phyloP scores from a whole-genome alignment of 352 stramenopile genomes.

The Pythium sukuiense region DNA sequence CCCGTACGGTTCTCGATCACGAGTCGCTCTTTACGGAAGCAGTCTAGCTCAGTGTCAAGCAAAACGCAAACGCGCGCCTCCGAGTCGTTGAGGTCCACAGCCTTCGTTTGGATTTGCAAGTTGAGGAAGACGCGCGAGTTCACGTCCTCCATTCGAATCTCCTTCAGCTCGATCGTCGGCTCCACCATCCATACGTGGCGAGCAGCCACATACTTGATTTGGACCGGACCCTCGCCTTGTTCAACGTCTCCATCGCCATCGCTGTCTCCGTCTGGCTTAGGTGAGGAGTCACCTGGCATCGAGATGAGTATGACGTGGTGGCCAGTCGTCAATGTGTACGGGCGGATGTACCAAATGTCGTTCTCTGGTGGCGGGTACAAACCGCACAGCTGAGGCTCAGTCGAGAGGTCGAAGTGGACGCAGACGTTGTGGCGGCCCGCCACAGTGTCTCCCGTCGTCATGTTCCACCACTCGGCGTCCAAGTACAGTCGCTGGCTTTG shows the following conservation, averaged over 20 bases:
- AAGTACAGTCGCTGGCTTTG: constrained; percentile 44
- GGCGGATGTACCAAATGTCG: constrained; percentile 35
- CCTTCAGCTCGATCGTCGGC: constrained; percentile 34
- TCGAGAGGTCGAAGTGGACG: constrained; percentile 33
- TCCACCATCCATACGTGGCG: constrained; percentile 40
- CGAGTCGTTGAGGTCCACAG: constrained; percentile 45
- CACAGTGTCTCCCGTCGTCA: neutral
- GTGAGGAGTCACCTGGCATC: constrained; percentile 12
- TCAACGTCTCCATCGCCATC: neutral
- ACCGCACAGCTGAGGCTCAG: constrained; percentile 24
- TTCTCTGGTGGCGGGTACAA: constrained; percentile 26
- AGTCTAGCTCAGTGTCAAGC: constrained; percentile 48
- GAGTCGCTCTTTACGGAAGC: constrained; percentile 32
- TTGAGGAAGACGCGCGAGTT: constrained; percentile 20
- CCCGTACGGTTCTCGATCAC: constrained; percentile 24
- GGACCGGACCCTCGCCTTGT: neutral
- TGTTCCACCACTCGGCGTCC: constrained; percentile 35
- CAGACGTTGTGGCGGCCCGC: constrained; percentile 34
- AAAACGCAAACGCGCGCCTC: constrained; percentile 43
- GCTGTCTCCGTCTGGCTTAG: constrained; percentile 13
- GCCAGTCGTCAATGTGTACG: constrained; percentile 22
- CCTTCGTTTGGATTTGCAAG: constrained; percentile 36
- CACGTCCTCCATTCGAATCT: constrained; percentile 2
- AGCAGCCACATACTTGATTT: constrained; percentile 34
- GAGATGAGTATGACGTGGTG: constrained; percentile 49